phyloP scores from a whole-genome alignment of 2,329 filamentous ascomycete species.

The Fusarium foetens region DNA sequence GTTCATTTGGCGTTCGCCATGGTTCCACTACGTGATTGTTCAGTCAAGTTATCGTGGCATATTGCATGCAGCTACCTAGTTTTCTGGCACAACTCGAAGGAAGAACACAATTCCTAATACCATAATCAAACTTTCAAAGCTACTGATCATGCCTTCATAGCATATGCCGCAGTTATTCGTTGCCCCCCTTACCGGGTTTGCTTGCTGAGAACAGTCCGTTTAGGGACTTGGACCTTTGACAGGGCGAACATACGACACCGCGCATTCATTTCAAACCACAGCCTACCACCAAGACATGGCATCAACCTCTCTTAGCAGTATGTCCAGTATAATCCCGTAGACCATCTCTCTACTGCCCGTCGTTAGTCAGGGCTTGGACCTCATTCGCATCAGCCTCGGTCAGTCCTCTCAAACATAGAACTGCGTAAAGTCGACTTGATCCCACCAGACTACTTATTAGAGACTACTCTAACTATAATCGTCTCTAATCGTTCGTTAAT shows the following conservation, averaged over 20 bases:
- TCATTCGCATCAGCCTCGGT: background rate
- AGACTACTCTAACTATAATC: rapidly evolving
- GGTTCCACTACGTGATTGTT: background rate
- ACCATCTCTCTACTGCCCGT: background rate
- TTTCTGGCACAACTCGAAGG: too few species aligned
- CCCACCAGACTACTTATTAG: background rate
- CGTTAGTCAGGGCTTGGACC: background rate
- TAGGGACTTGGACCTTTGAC: background rate
- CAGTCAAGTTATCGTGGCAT: background rate
- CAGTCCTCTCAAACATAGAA: background rate
- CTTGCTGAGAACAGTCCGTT: background rate
- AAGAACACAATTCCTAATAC: background rate
- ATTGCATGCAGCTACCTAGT: too few species aligned
- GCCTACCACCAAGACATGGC: background rate
- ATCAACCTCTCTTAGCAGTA: background rate
- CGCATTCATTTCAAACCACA: too few species aligned
- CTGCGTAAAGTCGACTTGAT: background rate
- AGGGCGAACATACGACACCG: background rate
- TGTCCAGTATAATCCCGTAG: rapidly evolving
- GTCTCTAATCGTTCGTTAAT: too few species aligned
- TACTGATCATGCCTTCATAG: background rate
- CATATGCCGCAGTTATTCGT: background rate
- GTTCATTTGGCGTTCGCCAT: background rate
- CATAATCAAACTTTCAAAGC: background rate
- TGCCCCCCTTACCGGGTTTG: too few species aligned